Conservation (phyloP, 805 yeast species). For the Starmerella etchellsii region DNA sequence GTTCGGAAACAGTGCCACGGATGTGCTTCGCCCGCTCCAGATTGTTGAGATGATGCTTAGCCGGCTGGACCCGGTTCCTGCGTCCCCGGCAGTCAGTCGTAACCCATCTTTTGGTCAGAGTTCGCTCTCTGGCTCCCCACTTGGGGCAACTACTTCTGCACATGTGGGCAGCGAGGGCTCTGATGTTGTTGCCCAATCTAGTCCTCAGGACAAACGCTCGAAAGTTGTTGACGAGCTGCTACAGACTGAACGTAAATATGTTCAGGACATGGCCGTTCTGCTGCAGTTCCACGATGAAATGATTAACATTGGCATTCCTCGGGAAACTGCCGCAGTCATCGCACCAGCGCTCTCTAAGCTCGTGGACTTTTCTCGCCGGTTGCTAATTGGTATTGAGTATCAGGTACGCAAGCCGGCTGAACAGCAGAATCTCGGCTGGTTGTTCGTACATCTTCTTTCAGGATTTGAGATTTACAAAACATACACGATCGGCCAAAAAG, state of each 20-base stretch:
- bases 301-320: conserved; percentile 51
- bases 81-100: neutral
- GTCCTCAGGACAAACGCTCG: conserved; percentile 35
- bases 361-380: conserved; percentile 83
- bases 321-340: conserved; percentile 65
- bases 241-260: conserved; percentile 84
- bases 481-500: conserved; percentile 82
- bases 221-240: conserved; percentile 75
- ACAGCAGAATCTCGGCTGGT: conserved; percentile 77
- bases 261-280: conserved; percentile 74
- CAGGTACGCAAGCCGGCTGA: conserved; percentile 42
- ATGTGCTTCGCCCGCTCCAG: conserved; percentile 56
- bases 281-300: conserved; percentile 56
- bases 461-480: conserved; percentile 85
- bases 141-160: neutral
- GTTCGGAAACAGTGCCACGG: conserved; percentile 68
- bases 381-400: conserved; percentile 78
- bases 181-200: neutral
- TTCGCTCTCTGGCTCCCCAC: neutral
- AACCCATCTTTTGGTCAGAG: neutral
- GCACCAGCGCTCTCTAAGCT: conserved; percentile 77
- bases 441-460: conserved; percentile 72
- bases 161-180: neutral
- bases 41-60: conserved; percentile 58
- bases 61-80: conserved; percentile 23